These are phyloP conservation scores for Chloris gayana DNA, from an alignment of 176 grass and related monocot species.

Conservation along the genomic window DNA sequence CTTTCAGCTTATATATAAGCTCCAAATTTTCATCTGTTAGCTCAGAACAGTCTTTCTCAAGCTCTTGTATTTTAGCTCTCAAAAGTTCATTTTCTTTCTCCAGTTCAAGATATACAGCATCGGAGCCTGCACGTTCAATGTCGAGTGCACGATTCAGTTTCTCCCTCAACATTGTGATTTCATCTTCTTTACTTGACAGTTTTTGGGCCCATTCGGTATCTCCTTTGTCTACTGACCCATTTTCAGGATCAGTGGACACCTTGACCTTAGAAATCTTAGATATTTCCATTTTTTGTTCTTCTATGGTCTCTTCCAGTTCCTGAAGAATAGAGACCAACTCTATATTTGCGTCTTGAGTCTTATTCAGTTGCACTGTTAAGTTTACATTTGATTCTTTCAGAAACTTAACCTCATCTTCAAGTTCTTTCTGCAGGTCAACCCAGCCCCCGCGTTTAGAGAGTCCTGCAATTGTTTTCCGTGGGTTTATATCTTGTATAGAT, in stretches of 20 bases:
- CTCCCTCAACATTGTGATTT: slow-evolving; percentile 66
- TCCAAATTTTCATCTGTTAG: slow-evolving; percentile 96
- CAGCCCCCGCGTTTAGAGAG: slow-evolving; percentile 53
- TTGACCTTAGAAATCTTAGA: slow-evolving; percentile 50
- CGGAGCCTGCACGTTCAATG: slow-evolving; percentile 44
- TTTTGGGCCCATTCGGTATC: slow-evolving; percentile 50
- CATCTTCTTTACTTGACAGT: slow-evolving; percentile 73
- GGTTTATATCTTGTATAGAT: slow-evolving; percentile 51
- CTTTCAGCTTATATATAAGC: slow-evolving; percentile 77
- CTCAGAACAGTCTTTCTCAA: slow-evolving; percentile 89
- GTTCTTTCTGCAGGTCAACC: slow-evolving; percentile 69
- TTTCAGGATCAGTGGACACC: slow-evolving; percentile 27
- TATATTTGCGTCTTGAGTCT: slow-evolving; percentile 81
- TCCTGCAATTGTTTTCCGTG: slow-evolving; percentile 39
- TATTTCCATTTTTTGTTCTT: slow-evolving; percentile 72
- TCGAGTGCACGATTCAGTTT: slow-evolving; percentile 54
- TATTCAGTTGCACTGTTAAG: slow-evolving; percentile 78
- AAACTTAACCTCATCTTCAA: slow-evolving; percentile 86
- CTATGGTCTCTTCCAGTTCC: slow-evolving; percentile 86
- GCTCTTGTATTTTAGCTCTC: slow-evolving; percentile 79
- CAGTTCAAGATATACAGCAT: slow-evolving; percentile 51
- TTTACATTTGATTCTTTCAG: slow-evolving; percentile 83
- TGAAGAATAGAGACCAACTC: slow-evolving; percentile 85
- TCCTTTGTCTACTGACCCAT: slow-evolving; percentile 34
- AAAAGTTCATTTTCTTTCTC: slow-evolving; percentile 74